These are phyloP conservation scores for Zizania palustris DNA, from an alignment of 202 grass and related monocot species.

Conservation along the genomic window DNA sequence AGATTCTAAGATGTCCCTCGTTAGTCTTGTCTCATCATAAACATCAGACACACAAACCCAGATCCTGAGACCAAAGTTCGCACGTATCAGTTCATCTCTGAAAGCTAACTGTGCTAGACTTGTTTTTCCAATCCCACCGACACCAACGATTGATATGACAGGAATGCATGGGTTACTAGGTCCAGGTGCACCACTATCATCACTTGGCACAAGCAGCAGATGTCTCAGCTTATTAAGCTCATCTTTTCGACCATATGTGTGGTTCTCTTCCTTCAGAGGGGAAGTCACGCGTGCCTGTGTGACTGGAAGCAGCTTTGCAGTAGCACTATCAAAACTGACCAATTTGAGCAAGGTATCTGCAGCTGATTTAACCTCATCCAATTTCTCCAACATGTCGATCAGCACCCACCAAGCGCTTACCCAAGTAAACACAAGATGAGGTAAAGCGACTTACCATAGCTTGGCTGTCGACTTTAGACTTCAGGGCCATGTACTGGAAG, in stretches of 20 bases:
- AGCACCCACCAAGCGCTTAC: constrained; percentile 32
- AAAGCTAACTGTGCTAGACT: constrained; percentile 53
- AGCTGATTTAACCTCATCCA: constrained; percentile 39
- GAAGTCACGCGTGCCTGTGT: constrained; percentile 21
- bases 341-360: constrained; percentile 43
- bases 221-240: constrained; percentile 38
- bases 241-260: constrained; percentile 35
- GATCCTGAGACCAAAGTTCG: constrained; percentile 41
- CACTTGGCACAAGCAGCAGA: constrained; percentile 25
- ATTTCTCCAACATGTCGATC: constrained; percentile 40
- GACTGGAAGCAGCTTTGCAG: constrained; percentile 24
- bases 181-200: constrained; percentile 13
- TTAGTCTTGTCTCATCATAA: constrained; percentile 41
- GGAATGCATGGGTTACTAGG: not conserved
- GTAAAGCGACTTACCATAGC: constrained; percentile 7
- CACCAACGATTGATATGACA: constrained; percentile 46
- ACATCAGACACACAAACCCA: constrained; percentile 53
- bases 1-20: constrained; percentile 46
- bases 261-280: constrained; percentile 28
- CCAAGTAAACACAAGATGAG: constrained; percentile 13
- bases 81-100: constrained; percentile 32
- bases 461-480: constrained; percentile 21
- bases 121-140: constrained; percentile 58
- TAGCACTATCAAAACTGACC: constrained; percentile 33
- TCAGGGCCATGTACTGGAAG: constrained; percentile 43